These are phyloP conservation scores for Penicillium maclennaniae DNA, from an alignment of 495 filamentous ascomycete species.

Conservation along the genomic window DNA sequence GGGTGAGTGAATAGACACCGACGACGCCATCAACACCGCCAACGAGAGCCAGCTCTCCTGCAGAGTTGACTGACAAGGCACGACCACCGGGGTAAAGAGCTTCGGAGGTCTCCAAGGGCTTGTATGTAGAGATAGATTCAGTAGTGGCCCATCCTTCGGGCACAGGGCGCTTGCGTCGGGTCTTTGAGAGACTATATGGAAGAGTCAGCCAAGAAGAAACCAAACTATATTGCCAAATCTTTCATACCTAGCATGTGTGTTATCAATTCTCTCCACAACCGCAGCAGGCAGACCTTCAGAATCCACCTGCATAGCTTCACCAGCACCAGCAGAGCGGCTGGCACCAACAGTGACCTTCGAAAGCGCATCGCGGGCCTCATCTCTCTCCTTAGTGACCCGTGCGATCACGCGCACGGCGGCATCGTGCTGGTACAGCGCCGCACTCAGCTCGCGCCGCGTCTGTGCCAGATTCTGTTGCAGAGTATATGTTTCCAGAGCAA, in stretches of 20 bases:
- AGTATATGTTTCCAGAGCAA: slow-evolving; percentile 86
- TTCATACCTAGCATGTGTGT: slow-evolving; percentile 71
- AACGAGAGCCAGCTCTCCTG: slow-evolving; percentile 67
- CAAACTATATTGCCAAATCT: neutral
- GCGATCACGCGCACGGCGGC: slow-evolving; percentile 92
- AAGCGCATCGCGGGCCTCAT: slow-evolving; percentile 90
- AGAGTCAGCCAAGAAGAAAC: slow-evolving; percentile 3
- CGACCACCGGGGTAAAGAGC: slow-evolving; percentile 60
- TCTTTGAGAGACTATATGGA: slow-evolving; percentile 68
- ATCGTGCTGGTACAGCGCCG: slow-evolving; percentile 93
- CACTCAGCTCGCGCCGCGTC: slow-evolving; percentile 87
- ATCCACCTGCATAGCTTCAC: slow-evolving; percentile 92
- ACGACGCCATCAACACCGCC: slow-evolving; percentile 75
- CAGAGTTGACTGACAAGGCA: slow-evolving; percentile 61
- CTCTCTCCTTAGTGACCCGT: slow-evolving; percentile 78
- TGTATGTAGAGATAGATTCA: slow-evolving; percentile 67
- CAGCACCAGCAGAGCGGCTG: slow-evolving; percentile 50
- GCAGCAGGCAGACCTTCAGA: slow-evolving; percentile 64
- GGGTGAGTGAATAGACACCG: slow-evolving; percentile 72
- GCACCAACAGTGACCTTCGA: slow-evolving; percentile 73
- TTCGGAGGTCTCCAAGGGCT: slow-evolving; percentile 56
- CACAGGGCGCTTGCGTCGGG: slow-evolving; percentile 79
- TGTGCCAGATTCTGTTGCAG: slow-evolving; percentile 83
- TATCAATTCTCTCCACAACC: slow-evolving; percentile 70
- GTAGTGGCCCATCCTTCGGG: slow-evolving; percentile 80